Base-by-base conservation (phyloP, 139 green algal genomes). In the Tetraselmis chui region DNA sequence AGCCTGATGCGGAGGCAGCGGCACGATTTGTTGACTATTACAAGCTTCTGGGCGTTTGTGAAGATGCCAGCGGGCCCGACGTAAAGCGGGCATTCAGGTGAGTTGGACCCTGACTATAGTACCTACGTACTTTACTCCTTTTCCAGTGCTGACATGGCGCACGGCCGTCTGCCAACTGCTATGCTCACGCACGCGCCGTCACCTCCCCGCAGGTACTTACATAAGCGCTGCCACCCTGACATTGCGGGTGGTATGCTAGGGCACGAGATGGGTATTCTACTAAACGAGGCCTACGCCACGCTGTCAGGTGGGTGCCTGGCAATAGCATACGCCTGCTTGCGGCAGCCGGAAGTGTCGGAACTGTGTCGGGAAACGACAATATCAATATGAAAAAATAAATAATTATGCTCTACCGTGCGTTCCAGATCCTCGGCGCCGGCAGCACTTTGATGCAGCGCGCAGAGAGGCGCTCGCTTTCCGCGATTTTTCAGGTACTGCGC, bases 191-290 rank as follows among this genome's bases (percentile, higher is more conserved):
- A 67, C 45, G 45, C 28, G 26, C 74, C 74, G 26, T 29, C 74
- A 2, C 74, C 23, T n/a, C n/a, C n/a, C n/a, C n/a, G 5, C 74
- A 77, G 74, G 74, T 29, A 77, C 74, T 29, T 77, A 5, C 74
- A 77, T 22, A 77, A 77, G 74, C 74, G 74, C 2, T 77, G 74
- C 74, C 74, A 77, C 74, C 74, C 74, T 18, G 74, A 77, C n/a
- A 29, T 77, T 25, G n/a, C 26, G 2, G 74, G 74, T 2, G 74
- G n/a, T 29, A 5, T 23, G 74, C 74, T 77, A 25, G 74, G 74
- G 23, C 74, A 77, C 74, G 74, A 77, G 26, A 77, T 77, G 74
- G 74, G 74, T 22, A 23, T 77, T 2, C 74, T 77, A 2, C 74
- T 77, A 2, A 77, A 77, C 74, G 26, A 77, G 5, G 74, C 74